These are phyloP conservation scores for Calonectria leucothoes DNA, from an alignment of 2,329 filamentous ascomycete species.

Conservation along the genomic window DNA sequence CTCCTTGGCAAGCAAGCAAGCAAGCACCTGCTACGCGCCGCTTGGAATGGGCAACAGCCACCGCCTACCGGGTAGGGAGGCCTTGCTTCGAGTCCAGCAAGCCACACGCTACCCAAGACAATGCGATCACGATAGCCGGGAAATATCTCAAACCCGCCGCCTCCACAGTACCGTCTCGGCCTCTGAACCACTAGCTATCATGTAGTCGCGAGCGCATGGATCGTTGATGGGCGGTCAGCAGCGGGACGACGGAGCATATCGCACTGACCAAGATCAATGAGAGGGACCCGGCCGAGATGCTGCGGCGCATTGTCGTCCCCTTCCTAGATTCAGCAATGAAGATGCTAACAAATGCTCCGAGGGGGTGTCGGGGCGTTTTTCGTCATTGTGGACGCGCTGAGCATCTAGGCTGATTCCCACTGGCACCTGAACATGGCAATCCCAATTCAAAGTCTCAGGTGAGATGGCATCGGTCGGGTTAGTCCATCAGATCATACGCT, in stretches of 20 bases:
- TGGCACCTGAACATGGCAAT: not conserved
- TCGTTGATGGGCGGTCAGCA: not conserved
- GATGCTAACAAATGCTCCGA: slow-evolving; percentile 1
- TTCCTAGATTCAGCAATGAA: not conserved
- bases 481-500: not conserved
- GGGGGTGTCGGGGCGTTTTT: not conserved
- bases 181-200: not conserved
- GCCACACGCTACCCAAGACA: not conserved
- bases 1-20: not conserved
- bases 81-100: not conserved
- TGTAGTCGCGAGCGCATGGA: not conserved
- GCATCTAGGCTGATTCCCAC: not conserved
- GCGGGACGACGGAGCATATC: not conserved
- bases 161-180: not conserved
- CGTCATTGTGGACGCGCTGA: not conserved
- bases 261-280: slow-evolving; percentile 3
- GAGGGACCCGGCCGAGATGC: not conserved
- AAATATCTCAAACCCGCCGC: not conserved
- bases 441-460: slow-evolving; percentile 1
- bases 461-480: not conserved
- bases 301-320: not conserved
- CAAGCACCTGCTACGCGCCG: not conserved
- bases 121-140: not conserved
- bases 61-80: not conserved
- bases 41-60: not conserved